Conservation (phyloP, 78 protist species). For the Dictyostelium discoideum region DNA sequence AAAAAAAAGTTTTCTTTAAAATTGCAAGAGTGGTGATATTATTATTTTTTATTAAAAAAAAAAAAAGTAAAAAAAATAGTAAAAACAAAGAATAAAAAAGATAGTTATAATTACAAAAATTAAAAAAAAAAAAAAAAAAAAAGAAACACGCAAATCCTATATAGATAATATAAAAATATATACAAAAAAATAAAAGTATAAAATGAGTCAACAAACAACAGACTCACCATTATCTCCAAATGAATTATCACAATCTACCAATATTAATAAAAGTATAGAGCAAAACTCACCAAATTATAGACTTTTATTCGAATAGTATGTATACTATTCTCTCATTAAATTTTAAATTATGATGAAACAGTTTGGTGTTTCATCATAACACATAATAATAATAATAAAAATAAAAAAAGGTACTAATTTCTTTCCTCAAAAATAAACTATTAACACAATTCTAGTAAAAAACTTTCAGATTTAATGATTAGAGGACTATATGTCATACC, state of each 20-base stretch:
- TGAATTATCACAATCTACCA: neutral
- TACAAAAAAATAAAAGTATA: neutral
- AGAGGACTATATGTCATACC: slow-evolving; percentile 70
- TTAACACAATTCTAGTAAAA: neutral
- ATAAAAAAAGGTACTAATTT: neutral
- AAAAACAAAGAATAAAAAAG: too few relatives aligned
- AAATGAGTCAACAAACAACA: neutral
- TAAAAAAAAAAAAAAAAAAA: too few relatives aligned
- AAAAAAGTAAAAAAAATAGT: too few relatives aligned
- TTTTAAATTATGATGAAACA: too few relatives aligned
- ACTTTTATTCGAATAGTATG: slow-evolving; percentile 65
- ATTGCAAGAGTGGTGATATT: neutral
- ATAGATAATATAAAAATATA: neutral
- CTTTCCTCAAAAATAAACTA: neutral
- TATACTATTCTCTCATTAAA: neutral
- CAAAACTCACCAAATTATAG: slow-evolving; percentile 18
- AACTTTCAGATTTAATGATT: slow-evolving; percentile 38
- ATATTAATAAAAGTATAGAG: neutral
- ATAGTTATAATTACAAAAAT: too few relatives aligned
- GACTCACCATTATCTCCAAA: neutral
- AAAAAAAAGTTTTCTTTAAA: neutral
- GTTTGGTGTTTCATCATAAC: too few relatives aligned
- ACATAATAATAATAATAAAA: too few relatives aligned
- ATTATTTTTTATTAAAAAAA: too few relatives aligned
- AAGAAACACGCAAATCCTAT: too few relatives aligned